These are phyloP conservation scores for Pyrenophora seminiperda DNA, from an alignment of 2,329 filamentous ascomycete species.

Conservation along the genomic window DNA sequence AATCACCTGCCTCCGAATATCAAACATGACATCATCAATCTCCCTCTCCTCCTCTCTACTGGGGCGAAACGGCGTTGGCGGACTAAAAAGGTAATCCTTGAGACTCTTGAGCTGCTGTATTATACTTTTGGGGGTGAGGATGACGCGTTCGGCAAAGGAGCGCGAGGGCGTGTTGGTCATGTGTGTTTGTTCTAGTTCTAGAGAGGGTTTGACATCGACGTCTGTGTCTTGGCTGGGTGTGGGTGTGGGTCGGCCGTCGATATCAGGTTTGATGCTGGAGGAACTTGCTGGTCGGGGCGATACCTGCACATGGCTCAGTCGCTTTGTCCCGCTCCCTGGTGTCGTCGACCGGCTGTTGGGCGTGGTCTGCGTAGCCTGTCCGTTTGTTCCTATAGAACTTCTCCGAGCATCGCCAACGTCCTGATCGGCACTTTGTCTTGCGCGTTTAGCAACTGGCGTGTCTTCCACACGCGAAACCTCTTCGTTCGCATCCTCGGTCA, in stretches of 20 bases:
- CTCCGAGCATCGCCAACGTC: constrained; percentile 40
- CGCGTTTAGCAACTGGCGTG: constrained; percentile 39
- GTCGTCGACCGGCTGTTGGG: constrained; percentile 1
- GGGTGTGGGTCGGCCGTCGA: constrained; percentile 13
- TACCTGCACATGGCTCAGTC: constrained; percentile 36
- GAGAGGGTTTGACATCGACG: neutral
- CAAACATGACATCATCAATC: constrained; percentile 79
- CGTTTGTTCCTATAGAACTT: neutral
- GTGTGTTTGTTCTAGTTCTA: too few species aligned
- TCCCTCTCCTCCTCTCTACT: constrained; percentile 69
- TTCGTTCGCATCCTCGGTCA: constrained; percentile 22
- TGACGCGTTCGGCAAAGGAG: constrained; percentile 42
- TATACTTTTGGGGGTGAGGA: constrained; percentile 56
- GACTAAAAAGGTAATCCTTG: constrained; percentile 61
- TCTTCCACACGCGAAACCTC: constrained; percentile 19
- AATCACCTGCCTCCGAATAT: constrained; percentile 75
- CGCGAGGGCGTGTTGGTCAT: constrained; percentile 33
- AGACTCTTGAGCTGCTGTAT: constrained; percentile 54
- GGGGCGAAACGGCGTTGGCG: constrained; percentile 56
- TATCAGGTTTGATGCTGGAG: neutral
- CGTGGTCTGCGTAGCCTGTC: neutral
- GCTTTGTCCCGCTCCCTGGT: constrained; percentile 21
- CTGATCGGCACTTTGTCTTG: constrained; percentile 25
- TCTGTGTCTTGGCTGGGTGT: neutral
- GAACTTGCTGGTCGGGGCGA: constrained; percentile 17